Conservation (phyloP, 331 rosid genomes). For the Quercus lobata region DNA sequence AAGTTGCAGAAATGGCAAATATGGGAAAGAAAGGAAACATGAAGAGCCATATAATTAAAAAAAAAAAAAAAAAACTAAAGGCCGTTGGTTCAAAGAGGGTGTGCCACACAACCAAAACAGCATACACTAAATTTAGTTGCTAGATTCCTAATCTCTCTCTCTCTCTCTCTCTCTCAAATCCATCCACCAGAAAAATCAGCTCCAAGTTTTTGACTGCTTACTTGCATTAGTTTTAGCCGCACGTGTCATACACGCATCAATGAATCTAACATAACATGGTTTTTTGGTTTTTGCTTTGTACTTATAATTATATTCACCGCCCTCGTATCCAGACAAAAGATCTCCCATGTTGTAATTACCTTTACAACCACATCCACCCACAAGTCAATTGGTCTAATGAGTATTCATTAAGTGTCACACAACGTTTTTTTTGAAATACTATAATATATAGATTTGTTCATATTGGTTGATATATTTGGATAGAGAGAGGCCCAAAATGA, state of each 20-base stretch:
- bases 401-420: not conserved
- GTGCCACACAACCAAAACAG: not conserved
- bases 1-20: too few species aligned
- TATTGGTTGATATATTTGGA: not conserved
- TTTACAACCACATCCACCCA: not conserved
- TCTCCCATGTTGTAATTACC: not conserved
- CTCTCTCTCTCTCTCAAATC: too few species aligned
- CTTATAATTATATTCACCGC: too few species aligned
- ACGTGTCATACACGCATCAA: slow-evolving; percentile 2
- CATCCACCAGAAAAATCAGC: not conserved
- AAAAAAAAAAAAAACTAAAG: too few species aligned
- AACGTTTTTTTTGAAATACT: not conserved
- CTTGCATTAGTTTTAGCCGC: not conserved
- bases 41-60: too few species aligned
- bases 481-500: too few species aligned
- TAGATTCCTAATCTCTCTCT: not conserved
- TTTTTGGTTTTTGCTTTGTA: too few species aligned
- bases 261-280: not conserved
- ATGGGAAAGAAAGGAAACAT: too few species aligned
- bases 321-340: not conserved
- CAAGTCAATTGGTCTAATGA: not conserved
- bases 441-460: too few species aligned
- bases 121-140: not conserved
- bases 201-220: slow-evolving; percentile 8
- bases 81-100: too few species aligned